These are phyloP conservation scores for Globisporangium okanoganense DNA, from an alignment of 352 stramenopile species.

Conservation along the genomic window DNA sequence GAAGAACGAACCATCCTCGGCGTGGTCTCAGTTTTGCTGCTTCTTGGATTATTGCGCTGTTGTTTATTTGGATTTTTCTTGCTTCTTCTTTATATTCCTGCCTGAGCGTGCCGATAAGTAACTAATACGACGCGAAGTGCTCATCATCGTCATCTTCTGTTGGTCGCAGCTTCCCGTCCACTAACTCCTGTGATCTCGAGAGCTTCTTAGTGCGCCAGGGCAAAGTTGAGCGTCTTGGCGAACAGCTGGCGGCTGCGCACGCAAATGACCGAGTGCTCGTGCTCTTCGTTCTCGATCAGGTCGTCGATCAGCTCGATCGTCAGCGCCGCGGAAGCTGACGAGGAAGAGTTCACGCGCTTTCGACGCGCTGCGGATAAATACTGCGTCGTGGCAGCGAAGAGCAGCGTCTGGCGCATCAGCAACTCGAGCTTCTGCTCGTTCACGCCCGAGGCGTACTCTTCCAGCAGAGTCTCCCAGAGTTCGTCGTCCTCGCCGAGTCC, in stretches of 20 bases:
- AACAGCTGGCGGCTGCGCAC: conserved; percentile 54
- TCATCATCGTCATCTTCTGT: not conserved
- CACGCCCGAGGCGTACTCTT: conserved; percentile 43
- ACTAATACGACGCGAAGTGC: conserved; percentile 1
- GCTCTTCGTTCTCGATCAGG: conserved; percentile 48
- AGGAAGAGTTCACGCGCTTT: conserved; percentile 14
- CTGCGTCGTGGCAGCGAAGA: conserved; percentile 60
- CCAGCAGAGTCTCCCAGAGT: conserved; percentile 53
- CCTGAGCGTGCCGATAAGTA: conserved; percentile 1
- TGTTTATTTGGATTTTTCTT: conserved; percentile 9
- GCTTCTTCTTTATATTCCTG: not conserved
- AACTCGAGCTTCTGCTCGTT: conserved; percentile 64
- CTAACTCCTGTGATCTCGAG: not conserved
- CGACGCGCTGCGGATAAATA: conserved; percentile 28
- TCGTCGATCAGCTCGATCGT: conserved; percentile 65
- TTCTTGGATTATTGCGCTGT: conserved; percentile 13
- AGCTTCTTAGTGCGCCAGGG: conserved; percentile 15
- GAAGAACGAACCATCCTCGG: conserved; percentile 13
- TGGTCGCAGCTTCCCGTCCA: not conserved
- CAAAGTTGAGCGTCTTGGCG: conserved; percentile 72
- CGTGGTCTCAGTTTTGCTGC: conserved; percentile 25
- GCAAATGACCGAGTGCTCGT: conserved; percentile 44
- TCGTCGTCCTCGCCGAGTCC: conserved; percentile 49
- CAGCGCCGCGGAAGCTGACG: conserved; percentile 21
- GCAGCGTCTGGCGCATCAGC: conserved; percentile 65